Evolutionary conservation across 345 rosid species (phyloP).

Genomic region (Litchi chinensis): DNA sequence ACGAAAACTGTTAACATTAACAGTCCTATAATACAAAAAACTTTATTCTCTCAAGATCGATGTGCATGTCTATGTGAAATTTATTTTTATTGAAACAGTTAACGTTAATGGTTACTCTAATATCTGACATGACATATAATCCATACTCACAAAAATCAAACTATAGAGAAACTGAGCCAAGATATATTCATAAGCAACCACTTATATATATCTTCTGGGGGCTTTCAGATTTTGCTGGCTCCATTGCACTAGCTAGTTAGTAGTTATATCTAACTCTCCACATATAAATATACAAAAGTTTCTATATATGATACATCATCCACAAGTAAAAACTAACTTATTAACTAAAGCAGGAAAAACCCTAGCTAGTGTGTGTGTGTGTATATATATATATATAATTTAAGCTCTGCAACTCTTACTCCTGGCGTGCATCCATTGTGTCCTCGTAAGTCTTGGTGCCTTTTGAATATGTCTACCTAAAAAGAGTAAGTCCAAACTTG

Average conservation of each 20-base stretch:
- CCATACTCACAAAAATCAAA: too few species aligned
- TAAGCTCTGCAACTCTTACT: neutral
- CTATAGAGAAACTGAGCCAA: neutral
- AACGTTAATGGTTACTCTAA: too few species aligned
- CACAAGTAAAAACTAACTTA: neutral
- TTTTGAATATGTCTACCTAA: constrained; percentile 40
- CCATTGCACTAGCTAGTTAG: neutral
- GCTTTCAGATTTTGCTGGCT: too few species aligned
- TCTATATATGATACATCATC: neutral
- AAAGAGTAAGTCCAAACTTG: neutral
- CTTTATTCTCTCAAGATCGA: too few species aligned
- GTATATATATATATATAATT: neutral
- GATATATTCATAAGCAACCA: too few species aligned
- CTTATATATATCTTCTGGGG: too few species aligned
- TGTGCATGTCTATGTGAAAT: too few species aligned
- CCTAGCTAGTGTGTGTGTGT: neutral
- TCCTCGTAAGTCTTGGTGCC: constrained; percentile 37
- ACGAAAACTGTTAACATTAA: too few species aligned
- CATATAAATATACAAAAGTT: neutral
- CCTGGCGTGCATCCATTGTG: constrained; percentile 26
- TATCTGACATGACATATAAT: neutral
- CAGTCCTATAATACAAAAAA: too few species aligned
- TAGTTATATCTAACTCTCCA: neutral
- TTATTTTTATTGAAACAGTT: too few species aligned
- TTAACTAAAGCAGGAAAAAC: neutral